These are phyloP conservation scores for Naumovozyma castellii DNA, from an alignment of 805 yeast species.

Conservation along the genomic window DNA sequence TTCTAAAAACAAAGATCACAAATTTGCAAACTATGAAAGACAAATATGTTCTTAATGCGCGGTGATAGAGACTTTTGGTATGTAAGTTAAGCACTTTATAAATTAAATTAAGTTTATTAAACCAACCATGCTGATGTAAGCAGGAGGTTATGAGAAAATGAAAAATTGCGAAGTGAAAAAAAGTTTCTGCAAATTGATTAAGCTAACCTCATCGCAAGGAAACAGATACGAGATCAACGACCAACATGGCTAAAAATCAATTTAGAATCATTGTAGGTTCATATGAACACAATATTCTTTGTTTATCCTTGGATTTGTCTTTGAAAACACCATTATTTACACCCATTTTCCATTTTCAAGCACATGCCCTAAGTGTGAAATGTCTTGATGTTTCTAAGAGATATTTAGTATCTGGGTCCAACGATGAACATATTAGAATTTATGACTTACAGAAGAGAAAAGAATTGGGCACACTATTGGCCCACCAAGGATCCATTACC, in stretches of 20 bases:
- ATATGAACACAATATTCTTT: conserved; percentile 84
- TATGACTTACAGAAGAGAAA: conserved; percentile 90
- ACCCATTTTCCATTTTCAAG: conserved; percentile 92
- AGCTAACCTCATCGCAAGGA: not conserved
- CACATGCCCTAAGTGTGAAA: conserved; percentile 83
- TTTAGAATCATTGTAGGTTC: conserved; percentile 89
- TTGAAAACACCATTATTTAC: conserved; percentile 56
- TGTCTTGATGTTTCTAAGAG: conserved; percentile 74
- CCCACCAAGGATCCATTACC: conserved; percentile 85
- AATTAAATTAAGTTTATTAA: not conserved
- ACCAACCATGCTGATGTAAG: too few species aligned
- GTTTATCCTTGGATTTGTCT: conserved; percentile 66
- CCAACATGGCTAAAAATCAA: conserved; percentile 25
- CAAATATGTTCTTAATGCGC: conserved; percentile 4
- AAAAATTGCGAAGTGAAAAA: not conserved
- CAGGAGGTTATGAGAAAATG: too few species aligned
- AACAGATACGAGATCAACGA: not conserved
- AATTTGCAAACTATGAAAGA: conserved; percentile 15
- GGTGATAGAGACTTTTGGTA: not conserved
- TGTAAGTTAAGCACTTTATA: not conserved
- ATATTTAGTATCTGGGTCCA: conserved; percentile 85
- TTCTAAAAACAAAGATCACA: conserved; percentile 27
- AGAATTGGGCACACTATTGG: conserved; percentile 82
- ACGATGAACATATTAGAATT: conserved; percentile 90
- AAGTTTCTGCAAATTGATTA: too few species aligned